These are phyloP conservation scores for Xylaria acuta DNA, from an alignment of 495 filamentous ascomycete genomes.

Conservation along the genomic window DNA sequence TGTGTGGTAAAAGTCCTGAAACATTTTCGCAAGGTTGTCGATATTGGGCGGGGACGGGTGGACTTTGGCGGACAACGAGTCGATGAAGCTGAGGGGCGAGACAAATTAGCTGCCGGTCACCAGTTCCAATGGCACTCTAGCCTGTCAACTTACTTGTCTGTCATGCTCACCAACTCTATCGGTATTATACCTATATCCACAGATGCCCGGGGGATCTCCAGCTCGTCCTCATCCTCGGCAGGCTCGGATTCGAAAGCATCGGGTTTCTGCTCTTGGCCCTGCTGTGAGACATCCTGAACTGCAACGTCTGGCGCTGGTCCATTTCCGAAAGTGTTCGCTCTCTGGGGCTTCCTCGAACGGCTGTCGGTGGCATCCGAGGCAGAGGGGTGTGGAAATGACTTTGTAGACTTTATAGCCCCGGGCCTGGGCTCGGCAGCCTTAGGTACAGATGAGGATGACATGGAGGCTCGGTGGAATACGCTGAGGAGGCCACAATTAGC, in stretches of 20 bases:
- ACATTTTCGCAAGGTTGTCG: conserved; percentile 81
- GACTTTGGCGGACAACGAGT: conserved; percentile 86
- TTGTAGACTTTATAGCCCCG: conserved; percentile 39
- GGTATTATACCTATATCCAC: conserved; percentile 84
- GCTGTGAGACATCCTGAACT: conserved; percentile 36
- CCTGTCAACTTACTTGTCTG: conserved; percentile 69
- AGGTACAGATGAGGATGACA: conserved; percentile 46
- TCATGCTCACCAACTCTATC: conserved; percentile 87
- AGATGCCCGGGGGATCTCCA: conserved; percentile 61
- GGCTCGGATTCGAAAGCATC: conserved; percentile 57
- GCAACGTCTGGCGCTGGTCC: conserved; percentile 51
- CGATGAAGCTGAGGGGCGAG: conserved; percentile 74
- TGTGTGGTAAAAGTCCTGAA: conserved; percentile 91
- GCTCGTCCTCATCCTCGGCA: conserved; percentile 50
- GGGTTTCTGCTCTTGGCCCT: conserved; percentile 30
- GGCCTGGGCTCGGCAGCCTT: conserved; percentile 37
- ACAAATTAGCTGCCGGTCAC: conserved; percentile 7
- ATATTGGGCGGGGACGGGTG: conserved; percentile 83
- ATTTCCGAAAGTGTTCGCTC: conserved; percentile 70
- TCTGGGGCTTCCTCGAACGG: conserved; percentile 52
- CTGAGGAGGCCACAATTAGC: conserved; percentile 30
- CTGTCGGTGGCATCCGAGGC: conserved; percentile 43
- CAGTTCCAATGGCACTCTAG: neutral
- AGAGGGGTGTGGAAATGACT: conserved; percentile 64
- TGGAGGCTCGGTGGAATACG: conserved; percentile 28